Base-by-base conservation (phyloP, 495 filamentous ascomycete species). In the Bathelium albidoporum region DNA sequence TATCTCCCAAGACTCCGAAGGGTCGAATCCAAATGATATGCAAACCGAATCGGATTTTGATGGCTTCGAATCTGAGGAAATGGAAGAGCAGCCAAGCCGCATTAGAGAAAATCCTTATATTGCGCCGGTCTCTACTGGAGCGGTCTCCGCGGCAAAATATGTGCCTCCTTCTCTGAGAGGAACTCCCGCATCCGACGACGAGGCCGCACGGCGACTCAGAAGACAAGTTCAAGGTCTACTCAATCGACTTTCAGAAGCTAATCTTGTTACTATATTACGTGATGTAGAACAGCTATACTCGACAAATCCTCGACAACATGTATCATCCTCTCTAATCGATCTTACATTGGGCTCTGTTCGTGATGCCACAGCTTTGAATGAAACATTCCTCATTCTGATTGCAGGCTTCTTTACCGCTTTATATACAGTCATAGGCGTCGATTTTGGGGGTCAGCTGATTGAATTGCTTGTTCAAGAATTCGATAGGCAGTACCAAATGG, bases 221-320 rank as follows among this genome's bases (percentile, higher is more conserved):
- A 83, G 91, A 59, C 88, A 93, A 70, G 82, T 87, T 18, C 90
- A 96, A 66, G 94, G 94, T 72, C 80, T 94, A 11, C 79, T 97
- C 64, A 98, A 98, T 77, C 87, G 92, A 69, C 76, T 98, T 45
- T 96, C 95, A 0, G 92, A 97, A 71, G 85, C 90, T 2, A 97
- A 90, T 68, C 72, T 97, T 65, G 72, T 94, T 5, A 83, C 87
- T 16, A 93, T 97, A 59, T 75, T 96, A 7, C 76, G 79, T 2
- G 90, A 95, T 32, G 79, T 95, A 22, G 89, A 94, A 72, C 82
- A 87, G 66, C 77, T 97, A 0, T 98, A 97, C 72, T 81, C 84
- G 31, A 82, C 86, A 4, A 82, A 95, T 68, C 84, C 93, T 0
- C 83, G 95, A 10, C 88, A 91, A 58, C 82, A 90, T 71, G 90